Evolutionary conservation across 495 filamentous ascomycete species (phyloP), one percentile per base, ranked within the genome.

Genomic region (Cudoniella acicularis): DNA sequence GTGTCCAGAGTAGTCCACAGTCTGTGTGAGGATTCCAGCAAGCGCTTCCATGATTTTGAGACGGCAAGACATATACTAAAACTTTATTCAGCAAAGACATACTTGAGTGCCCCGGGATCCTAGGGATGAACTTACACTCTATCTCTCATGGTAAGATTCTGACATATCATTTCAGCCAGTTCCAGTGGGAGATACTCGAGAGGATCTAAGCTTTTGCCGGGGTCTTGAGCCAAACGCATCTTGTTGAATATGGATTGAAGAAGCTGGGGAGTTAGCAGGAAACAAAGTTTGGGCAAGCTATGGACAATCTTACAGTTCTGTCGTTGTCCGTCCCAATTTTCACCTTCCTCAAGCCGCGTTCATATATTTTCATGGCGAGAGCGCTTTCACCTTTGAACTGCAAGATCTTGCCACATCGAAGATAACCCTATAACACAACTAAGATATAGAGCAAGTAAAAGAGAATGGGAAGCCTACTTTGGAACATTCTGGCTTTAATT

Each of bases 341-440:
- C 24, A 69, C 61, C 48, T 66, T 69, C 23, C 20, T 57, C 24
- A 69, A 56, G 16, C 66, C 66, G 24, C 60, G 57, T 17, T 69
- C 61, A 23, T 69, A 69, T 4, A 69, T 66, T 49, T 66, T 61
- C 47, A 69, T 52, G 45, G 66, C 66, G n/a, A 66, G 50, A 6
- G 54, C 56, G 13, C 48, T 25, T 41, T 69, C 54, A 24, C 56
- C 42, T 52, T 57, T 66, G 1, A 64, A 21, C 52, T 62, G 63
- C 40, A 69, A 46, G 10, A 69, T 18, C 30, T 69, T 69, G 17
- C 57, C 66, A 45, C 63, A 66, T 52, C 66, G 53, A 42, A 69
- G 61, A 51, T 69, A 69, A 10, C 66, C 66, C 64, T 69, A 16
- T 22, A 46, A 43, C 11, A 45, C 10, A 17, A 22, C 20, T 22